Percentiles rank a stretch among this genome's conserved stretches.
phyloP scores from a whole-genome alignment of 2,329 filamentous ascomycete genomes.

The Aspergillus sp. region DNA sequence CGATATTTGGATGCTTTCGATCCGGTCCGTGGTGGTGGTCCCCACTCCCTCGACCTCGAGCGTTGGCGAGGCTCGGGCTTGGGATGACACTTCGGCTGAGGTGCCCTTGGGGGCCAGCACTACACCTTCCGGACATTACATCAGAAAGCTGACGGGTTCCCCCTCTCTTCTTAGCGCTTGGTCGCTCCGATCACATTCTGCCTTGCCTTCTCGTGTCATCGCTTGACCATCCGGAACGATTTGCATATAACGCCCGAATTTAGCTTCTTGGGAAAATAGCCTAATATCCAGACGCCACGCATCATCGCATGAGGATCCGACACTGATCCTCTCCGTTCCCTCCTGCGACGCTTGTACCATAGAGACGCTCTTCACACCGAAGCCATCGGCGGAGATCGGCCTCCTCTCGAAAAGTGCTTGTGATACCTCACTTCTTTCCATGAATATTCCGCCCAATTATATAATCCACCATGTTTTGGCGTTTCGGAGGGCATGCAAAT shows the following conservation, averaged over 20 bases:
- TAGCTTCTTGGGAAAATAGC: constrained; percentile 9
- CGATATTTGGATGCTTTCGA: constrained; percentile 1
- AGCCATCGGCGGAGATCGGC: constrained; percentile 22
- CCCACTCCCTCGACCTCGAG: not conserved
- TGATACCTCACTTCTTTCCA: constrained; percentile 27
- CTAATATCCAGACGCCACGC: constrained; percentile 8
- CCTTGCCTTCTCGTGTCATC: constrained; percentile 3
- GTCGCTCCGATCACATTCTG: constrained; percentile 25
- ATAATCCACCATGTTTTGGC: constrained; percentile 90
- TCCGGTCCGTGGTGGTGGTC: not conserved
- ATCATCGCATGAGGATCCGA: constrained; percentile 12
- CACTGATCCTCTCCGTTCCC: constrained; percentile 17
- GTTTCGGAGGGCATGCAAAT: constrained; percentile 98
- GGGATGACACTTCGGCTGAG: not conserved
- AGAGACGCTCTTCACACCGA: constrained; percentile 29
- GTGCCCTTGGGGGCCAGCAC: not conserved
- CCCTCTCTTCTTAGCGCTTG: constrained; percentile 21
- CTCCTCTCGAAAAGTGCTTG: constrained; percentile 11
- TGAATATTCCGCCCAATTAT: constrained; percentile 34
- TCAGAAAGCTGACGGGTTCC: constrained; percentile 16
- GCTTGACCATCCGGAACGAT: constrained; percentile 8
- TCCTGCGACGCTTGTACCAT: constrained; percentile 20
- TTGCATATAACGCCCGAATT: constrained; percentile 11
- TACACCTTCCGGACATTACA: not conserved
- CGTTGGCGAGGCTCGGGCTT: not conserved